Evolutionary conservation across 164 flowering plant genomes (phyloP).

Genomic region (Stephania cephalantha): DNA sequence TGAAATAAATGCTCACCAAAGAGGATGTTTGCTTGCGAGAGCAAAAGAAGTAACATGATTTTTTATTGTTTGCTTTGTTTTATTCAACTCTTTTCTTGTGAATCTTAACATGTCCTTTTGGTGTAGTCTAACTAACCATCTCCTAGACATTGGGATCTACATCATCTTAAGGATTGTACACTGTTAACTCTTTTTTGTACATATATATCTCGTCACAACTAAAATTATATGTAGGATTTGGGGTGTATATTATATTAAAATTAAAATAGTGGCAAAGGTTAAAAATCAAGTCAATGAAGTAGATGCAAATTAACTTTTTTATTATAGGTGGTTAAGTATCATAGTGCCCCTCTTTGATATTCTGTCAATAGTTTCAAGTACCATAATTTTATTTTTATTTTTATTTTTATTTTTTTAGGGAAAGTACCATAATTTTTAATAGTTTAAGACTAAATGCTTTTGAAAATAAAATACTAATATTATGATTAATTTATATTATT

Average conservation of each 20-base stretch:
- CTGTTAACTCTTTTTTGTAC: background rate
- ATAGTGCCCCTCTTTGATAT: too few species aligned
- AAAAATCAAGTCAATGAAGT: background rate
- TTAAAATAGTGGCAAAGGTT: background rate
- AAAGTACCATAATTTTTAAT: too few species aligned
- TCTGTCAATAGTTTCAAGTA: too few species aligned
- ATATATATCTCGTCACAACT: too few species aligned
- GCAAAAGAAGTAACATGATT: slow-evolving; percentile 14
- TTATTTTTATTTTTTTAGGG: too few species aligned
- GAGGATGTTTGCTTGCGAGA: slow-evolving; percentile 14
- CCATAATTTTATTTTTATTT: too few species aligned
- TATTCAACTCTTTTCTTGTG: background rate
- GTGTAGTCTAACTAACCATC: background rate
- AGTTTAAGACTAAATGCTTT: too few species aligned
- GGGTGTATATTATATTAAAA: background rate
- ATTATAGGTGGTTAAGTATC: background rate
- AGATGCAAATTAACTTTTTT: too few species aligned
- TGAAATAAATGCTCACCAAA: slow-evolving; percentile 3
- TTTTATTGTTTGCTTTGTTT: background rate
- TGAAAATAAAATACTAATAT: too few species aligned
- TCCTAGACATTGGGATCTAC: background rate
- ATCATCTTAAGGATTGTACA: too few species aligned
- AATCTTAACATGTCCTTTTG: background rate
- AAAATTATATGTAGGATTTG: background rate
- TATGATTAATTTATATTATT: too few species aligned